Percentiles rank a stretch among this genome's conserved stretches.
Evolutionary conservation across 169 alveolate species (phyloP).

Genomic region (Plasmodium vivax): DNA sequence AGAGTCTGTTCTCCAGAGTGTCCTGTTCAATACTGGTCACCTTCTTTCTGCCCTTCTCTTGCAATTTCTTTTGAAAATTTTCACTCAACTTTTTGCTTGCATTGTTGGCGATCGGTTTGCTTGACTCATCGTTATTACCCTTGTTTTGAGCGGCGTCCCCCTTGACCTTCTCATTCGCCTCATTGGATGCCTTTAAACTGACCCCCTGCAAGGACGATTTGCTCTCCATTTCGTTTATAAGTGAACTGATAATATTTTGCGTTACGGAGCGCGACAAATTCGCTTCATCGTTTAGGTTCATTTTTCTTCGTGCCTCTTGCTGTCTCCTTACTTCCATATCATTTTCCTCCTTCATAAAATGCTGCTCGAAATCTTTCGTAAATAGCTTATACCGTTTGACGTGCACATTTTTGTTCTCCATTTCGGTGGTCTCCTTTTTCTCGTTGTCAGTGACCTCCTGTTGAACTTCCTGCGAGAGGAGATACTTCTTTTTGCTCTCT

Average conservation of each 20-base stretch:
- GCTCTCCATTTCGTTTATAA: constrained; percentile 52
- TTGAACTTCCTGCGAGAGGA: neutral
- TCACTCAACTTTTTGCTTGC: neutral
- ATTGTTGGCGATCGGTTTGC: neutral
- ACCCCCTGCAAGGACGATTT: neutral
- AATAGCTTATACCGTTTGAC: constrained; percentile 60
- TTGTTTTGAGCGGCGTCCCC: neutral
- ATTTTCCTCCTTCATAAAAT: constrained; percentile 63
- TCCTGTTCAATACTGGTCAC: constrained; percentile 20
- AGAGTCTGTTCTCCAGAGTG: constrained; percentile 72
- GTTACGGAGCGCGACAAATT: constrained; percentile 13
- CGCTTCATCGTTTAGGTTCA: neutral
- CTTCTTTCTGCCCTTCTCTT: constrained; percentile 23
- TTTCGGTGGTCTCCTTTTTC: constrained; percentile 9
- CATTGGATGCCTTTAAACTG: neutral
- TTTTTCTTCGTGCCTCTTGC: constrained; percentile 25
- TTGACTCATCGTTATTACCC: neutral
- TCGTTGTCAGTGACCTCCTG: neutral
- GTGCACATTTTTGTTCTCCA: constrained; percentile 10
- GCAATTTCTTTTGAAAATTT: constrained; percentile 21
- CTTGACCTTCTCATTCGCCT: constrained; percentile 4
- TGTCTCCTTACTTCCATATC: constrained; percentile 22
- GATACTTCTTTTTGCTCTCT: neutral
- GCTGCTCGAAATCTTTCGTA: constrained; percentile 74
- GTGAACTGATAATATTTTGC: constrained; percentile 34